Conservation (phyloP, 768 basidiomycete genomes). For the Trametes cinnabarina region DNA sequence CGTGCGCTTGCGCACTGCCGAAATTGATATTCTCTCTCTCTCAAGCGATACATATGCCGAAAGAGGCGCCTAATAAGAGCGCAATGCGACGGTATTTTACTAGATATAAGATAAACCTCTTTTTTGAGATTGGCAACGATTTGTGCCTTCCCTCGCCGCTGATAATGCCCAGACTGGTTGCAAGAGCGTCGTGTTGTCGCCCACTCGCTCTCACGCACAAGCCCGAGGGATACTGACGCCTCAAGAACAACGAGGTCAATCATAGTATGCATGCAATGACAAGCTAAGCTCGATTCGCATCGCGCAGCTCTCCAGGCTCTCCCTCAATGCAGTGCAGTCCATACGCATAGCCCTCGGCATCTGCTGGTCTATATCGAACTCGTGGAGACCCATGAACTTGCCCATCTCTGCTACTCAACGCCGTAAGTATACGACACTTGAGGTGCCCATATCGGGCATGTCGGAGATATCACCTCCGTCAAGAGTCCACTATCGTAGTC, state of each 20-base stretch:
- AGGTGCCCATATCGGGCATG: neutral
- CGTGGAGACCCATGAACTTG: neutral
- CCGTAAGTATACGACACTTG: neutral
- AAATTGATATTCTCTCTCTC: no score
- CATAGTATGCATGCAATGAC: neutral
- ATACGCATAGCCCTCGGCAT: neutral
- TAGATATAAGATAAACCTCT: no score
- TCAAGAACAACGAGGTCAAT: neutral
- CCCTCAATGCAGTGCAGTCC: neutral
- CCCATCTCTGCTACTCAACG: conserved; percentile 1
- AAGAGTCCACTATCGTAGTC: neutral
- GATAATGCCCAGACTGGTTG: neutral
- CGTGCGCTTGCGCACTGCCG: no score
- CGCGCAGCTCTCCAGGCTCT: neutral
- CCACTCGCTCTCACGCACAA: neutral
- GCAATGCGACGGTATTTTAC: no score
- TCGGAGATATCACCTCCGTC: neutral
- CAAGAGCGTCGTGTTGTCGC: neutral
- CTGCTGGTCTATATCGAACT: neutral
- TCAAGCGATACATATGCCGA: no score
- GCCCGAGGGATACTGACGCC: neutral
- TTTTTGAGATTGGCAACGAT: no score
- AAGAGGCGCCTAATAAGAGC: no score
- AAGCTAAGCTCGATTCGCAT: neutral
- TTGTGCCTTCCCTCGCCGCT: no score